Base-by-base conservation (phyloP, 306 rosid species). In the Glycine tomentella region DNA sequence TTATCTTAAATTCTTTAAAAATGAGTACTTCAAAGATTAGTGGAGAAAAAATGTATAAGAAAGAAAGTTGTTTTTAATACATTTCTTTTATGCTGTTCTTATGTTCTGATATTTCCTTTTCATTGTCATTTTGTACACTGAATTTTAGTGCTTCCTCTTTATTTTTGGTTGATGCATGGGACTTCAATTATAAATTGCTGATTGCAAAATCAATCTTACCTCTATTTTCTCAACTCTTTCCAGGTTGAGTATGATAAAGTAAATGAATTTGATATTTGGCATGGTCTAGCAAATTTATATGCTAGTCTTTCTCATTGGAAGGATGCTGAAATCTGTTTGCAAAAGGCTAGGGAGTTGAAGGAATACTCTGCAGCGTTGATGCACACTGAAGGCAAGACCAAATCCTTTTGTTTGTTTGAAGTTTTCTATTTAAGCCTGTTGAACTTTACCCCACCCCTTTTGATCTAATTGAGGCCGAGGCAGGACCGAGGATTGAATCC, bases 321-420 rank as follows among this genome's bases (percentile, higher is more conserved):
- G 80, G 99, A 96, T 85, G 97, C 97, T 64, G 98, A 91, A 87
- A 81, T 93, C 81, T 96, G 99, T 84, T 85, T 96, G 90, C 88
- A 87, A 9, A 96, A 93, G 88, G 97, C 94, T 79, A 88, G 84
- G 66, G 97, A 90, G 74, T 83, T 93, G 75, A 92, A 90, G 84
- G 75, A 55, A 72, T 88, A 84, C 81, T 87, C 94, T 16, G 89
- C 88, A 5, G 97, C 89, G 52, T 14, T 76, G 45, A 69, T 85
- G 83, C 92, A 86, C 72, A 84, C 88, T 0, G 89, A 92, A 92
- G 97, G 98, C 84, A 88, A 92, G 91, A 79, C 72, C 86, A 74
- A 66, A 74, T 76, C 50, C 65, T 81, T 75, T 49, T 5, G 48
- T 58, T 46, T 59, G 56, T 78, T 78, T 25, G 53, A n/a, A 72